A percentile compares a stretch with the other conserved stretches of the same genome.
phyloP scores from a whole-genome alignment of 192 early-diverging fungal genomes.

The Coemansia erecta region DNA sequence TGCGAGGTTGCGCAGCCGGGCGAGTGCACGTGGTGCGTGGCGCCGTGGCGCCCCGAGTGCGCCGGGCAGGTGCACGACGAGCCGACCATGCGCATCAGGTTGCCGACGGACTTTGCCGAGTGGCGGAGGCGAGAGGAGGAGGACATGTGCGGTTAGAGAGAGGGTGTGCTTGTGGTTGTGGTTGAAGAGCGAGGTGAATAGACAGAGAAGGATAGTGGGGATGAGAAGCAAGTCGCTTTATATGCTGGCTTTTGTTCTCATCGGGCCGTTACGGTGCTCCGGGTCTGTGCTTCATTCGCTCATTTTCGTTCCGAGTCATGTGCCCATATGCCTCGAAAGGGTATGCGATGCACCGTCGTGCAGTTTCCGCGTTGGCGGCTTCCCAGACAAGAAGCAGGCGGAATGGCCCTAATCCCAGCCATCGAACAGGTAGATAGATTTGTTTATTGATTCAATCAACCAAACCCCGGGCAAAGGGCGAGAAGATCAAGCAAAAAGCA shows the following conservation, averaged over 20 bases:
- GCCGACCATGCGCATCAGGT: conserved; percentile 54
- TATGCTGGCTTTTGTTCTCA: no score
- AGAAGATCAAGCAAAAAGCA: conserved; percentile 13
- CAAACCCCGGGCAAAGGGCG: neutral
- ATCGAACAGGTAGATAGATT: neutral
- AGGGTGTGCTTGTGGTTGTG: neutral
- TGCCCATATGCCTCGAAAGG: no score
- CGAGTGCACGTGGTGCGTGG: conserved; percentile 13
- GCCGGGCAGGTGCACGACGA: conserved; percentile 50
- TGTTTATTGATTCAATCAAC: neutral
- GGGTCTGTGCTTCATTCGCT: no score
- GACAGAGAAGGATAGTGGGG: neutral
- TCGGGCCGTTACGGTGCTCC: no score
- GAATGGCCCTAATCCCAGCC: no score
- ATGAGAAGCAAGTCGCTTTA: no score
- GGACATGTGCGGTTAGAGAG: neutral
- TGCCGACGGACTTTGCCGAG: conserved; percentile 41
- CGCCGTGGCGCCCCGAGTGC: conserved; percentile 18
- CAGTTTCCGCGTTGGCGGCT: no score
- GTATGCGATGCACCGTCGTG: no score
- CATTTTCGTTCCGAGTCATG: no score
- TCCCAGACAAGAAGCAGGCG: no score
- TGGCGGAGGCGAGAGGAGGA: conserved; percentile 10
- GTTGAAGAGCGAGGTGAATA: neutral
- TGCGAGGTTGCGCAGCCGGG: conserved; percentile 14